Base-by-base conservation (phyloP, 306 rosid species). In the Boehmeria nivea region DNA sequence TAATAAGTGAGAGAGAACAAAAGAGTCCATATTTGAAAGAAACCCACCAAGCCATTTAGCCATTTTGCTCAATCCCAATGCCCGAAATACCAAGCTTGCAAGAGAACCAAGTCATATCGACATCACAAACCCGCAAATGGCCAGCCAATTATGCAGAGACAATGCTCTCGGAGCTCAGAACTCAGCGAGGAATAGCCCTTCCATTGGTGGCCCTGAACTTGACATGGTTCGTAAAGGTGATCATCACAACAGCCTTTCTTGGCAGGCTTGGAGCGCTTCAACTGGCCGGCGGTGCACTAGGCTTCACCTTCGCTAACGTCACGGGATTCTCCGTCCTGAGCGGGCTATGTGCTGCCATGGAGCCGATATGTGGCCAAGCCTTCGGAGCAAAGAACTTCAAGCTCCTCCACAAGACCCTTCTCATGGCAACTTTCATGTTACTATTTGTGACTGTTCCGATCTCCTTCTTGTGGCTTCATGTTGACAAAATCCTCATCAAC, bases 281-380 rank as follows among this genome's bases (percentile, higher is more conserved):
- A 57, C 66, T 91, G 40, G 96, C 98, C 1, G 95, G 93, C 0
- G 95, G 91, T 0, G 56, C 87, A 0, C 93, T 91, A 1, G 98
- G 95, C 16, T 76, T 82, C 59, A 87, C 95, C n/a, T 91, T 91
- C 15, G 93, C 96, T 1, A 91, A 91, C 43, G 96, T 91, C 63
- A 91, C 96, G 0, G 96, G 96, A 27, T 91, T 87, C 72, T 82
- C 98, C 16, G 76, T 91, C 60, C 68, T 87, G 74, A 91, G 66
- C 16, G 98, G 98, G 24, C 87, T 91, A 0, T 82, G 75, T 20
- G 74, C 71, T 17, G 87, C 96, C 70, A 91, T 91, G 94, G 98
- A 91, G 59, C 82, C 96, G n/a, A 78, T 91, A 11, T 87, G 94
- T 20, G 98, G 98, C 45, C 98, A 91, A 67, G 98, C 98, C 59